Base-by-base conservation (phyloP, 192 early-diverging fungal genomes). In the Kappamyces sp. region DNA sequence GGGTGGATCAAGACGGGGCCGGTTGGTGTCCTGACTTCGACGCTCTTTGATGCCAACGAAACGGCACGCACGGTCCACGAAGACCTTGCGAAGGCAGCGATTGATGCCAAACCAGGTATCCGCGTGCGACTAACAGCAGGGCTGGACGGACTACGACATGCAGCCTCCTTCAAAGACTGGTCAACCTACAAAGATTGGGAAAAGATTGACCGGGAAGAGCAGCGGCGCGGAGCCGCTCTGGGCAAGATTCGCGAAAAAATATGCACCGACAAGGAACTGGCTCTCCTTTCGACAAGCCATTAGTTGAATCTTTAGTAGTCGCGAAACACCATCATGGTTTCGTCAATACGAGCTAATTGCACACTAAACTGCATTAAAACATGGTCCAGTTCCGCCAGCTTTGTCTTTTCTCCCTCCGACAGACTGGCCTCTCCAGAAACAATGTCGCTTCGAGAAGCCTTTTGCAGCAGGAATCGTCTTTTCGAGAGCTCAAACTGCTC, bases 1-100 rank as follows among this genome's bases (percentile, higher is more conserved):
- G 93, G 93, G 3, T 98, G 96, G 96, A 61, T 94, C n/a, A 98
- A 96, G 64, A 83, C 88, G 29, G 96, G 96, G 0, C 91, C 95
- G 22, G 81, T 81, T 1, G 96, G 94, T 2, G 92, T 94, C 6
- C 92, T 98, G 64, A 93, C 91, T 1, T 75, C 91, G 0, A 98
- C 96, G 3, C 93, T 98, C 90, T 81, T 83, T 40, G 91, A 94
- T 59, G 91, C 91, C 0, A 85, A 90, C 60, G 89, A 94, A 57
- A 98, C 96, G 0, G 92, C 88, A 2, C 83, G 88, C 32, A 74
- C 81, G 0, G 76, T 95, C 31, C 54, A 89, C 46, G 49, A 67
- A 52, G 64, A 84, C 62, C 8, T 65, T 3, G 43, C 58, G 38
- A 59, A 62, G 2, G 60, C 61, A 0, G 43, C 81, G 1, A n/a